Evolutionary conservation across 2,329 filamentous ascomycete genomes (phyloP).

Genomic region (Fusarium papillatum): DNA sequence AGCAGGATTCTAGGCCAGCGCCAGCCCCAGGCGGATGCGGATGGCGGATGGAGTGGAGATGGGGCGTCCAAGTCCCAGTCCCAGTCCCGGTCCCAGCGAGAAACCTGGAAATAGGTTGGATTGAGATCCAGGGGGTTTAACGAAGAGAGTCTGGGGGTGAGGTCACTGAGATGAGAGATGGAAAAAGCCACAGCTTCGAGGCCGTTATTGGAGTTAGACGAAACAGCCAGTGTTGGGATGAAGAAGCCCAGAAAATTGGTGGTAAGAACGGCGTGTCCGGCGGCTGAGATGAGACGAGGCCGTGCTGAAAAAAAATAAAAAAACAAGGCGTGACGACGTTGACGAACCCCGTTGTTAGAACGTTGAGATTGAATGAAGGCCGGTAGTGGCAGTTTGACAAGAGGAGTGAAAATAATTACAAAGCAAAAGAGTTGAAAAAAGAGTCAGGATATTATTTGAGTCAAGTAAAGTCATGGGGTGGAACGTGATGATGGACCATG

Average conservation of each 20-base stretch:
- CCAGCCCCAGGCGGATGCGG: conserved; percentile 29
- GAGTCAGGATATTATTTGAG: conserved; percentile 14
- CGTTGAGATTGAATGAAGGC: neutral
- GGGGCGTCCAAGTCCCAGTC: neutral
- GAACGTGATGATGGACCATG: conserved; percentile 3
- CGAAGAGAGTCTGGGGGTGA: conserved; percentile 15
- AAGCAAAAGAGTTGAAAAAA: conserved; percentile 4
- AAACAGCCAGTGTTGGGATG: conserved; percentile 7
- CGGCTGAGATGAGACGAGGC: conserved; percentile 16
- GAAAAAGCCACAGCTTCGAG: neutral
- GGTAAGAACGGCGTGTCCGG: conserved; percentile 30
- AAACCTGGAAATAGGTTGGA: conserved; percentile 33
- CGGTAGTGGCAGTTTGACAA: neutral
- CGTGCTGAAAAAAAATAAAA: neutral
- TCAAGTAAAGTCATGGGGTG: conserved; percentile 16
- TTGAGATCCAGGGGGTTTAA: neutral
- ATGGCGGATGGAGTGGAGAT: conserved; percentile 29
- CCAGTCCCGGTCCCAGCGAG: conserved; percentile 24
- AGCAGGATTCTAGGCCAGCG: conserved; percentile 42
- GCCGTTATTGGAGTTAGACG: neutral
- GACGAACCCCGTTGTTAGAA: neutral
- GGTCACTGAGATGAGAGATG: conserved; percentile 24
- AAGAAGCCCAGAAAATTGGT: conserved; percentile 21
- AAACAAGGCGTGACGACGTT: conserved; percentile 20
- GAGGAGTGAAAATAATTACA: neutral